These are phyloP conservation scores for Dorcoceras hygrometricum DNA, from an alignment of 257 asterid genomes.

Conservation along the genomic window DNA sequence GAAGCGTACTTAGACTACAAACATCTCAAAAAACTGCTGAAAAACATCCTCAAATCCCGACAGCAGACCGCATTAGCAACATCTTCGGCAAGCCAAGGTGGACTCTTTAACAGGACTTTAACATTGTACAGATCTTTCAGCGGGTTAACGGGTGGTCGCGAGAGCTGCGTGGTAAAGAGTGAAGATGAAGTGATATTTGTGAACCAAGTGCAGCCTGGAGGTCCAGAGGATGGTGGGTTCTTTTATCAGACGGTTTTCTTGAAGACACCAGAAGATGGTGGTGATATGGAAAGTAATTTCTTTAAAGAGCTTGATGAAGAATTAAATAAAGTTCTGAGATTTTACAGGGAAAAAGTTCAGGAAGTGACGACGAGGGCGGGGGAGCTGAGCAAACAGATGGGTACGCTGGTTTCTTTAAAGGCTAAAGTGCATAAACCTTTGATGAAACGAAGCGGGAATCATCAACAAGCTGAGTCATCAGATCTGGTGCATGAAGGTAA, in stretches of 20 bases:
- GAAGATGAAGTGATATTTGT: slow-evolving; percentile 77
- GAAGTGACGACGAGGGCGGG: slow-evolving; percentile 52
- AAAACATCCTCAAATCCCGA: slow-evolving; percentile 36
- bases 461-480: not conserved
- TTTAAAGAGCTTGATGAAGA: slow-evolving; percentile 60
- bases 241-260: slow-evolving; percentile 62
- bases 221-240: slow-evolving; percentile 21
- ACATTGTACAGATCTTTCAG: slow-evolving; percentile 83
- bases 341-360: slow-evolving; percentile 48
- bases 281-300: slow-evolving; percentile 53
- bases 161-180: slow-evolving; percentile 17
- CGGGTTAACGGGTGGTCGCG: slow-evolving; percentile 48
- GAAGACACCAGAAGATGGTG: slow-evolving; percentile 60
- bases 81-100: slow-evolving; percentile 21
- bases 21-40: slow-evolving; percentile 44
- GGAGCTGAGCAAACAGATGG: slow-evolving; percentile 71
- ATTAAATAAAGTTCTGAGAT: slow-evolving; percentile 61
- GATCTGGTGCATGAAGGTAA: slow-evolving; percentile 3
- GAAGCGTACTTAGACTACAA: slow-evolving; percentile 69
- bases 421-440: slow-evolving; percentile 49
- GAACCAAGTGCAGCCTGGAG: slow-evolving; percentile 33
- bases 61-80: slow-evolving; percentile 17
- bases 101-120: slow-evolving; percentile 44
- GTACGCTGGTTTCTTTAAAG: slow-evolving; percentile 74
- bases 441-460: slow-evolving; percentile 12